phyloP scores from a whole-genome alignment of 768 basidiomycete genomes.

The Pisolithus albus region DNA sequence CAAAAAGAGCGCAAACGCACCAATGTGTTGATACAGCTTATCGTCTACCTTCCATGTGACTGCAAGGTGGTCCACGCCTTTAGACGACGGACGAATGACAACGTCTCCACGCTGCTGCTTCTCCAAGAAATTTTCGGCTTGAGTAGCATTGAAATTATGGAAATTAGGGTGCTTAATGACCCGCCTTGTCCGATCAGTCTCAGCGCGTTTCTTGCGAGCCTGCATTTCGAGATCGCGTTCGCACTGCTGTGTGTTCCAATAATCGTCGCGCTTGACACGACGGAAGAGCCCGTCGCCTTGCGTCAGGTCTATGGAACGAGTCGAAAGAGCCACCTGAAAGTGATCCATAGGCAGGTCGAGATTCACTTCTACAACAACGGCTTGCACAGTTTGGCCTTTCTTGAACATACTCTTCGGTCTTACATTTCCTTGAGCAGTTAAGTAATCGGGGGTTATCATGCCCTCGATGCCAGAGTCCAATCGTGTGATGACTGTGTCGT shows the following conservation, averaged over 20 bases:
- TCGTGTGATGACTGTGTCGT: conserved; percentile 48
- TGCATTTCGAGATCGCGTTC: conserved; percentile 67
- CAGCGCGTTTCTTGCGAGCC: conserved; percentile 77
- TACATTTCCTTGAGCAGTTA: conserved; percentile 42
- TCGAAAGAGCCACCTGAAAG: conserved; percentile 70
- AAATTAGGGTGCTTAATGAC: conserved; percentile 98
- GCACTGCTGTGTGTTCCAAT: conserved; percentile 60
- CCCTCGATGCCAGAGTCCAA: conserved; percentile 96
- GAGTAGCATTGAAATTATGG: conserved; percentile 85
- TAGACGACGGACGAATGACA: conserved; percentile 92
- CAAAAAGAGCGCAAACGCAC: conserved; percentile 36
- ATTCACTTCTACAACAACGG: conserved; percentile 68
- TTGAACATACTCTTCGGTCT: conserved; percentile 47
- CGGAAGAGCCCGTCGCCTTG: conserved; percentile 59
- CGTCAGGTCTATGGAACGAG: conserved; percentile 54
- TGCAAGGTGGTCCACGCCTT: conserved; percentile 87
- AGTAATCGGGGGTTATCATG: conserved; percentile 51
- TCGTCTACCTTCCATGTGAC: conserved; percentile 99
- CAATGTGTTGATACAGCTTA: conserved; percentile 92
- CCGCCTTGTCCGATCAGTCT: conserved; percentile 70
- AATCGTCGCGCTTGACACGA: conserved; percentile 49
- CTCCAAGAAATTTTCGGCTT: conserved; percentile 86
- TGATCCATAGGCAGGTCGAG: conserved; percentile 52
- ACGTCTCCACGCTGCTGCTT: conserved; percentile 93
- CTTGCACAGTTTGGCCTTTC: conserved; percentile 76